Base-by-base conservation (phyloP, 495 filamentous ascomycete species). In the Poronia punctata region DNA sequence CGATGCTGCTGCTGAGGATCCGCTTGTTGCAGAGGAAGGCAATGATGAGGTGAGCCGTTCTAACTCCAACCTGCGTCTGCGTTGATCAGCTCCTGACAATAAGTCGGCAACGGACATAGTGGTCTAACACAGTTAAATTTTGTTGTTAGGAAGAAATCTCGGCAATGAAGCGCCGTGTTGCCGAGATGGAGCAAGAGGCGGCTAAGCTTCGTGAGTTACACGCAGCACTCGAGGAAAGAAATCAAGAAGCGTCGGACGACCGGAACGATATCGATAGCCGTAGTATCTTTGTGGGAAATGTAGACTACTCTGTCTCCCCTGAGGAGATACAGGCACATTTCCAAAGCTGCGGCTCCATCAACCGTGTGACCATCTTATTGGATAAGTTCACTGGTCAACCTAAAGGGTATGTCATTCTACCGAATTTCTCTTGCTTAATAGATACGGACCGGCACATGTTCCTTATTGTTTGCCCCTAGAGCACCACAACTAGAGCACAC, bases 291-390 rank as follows among this genome's bases (percentile, higher is more conserved):
- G 93, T 99, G 17, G 93, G 93, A 33, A 99, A 99, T 56, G 93
- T 99, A 40, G 93, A 99, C 61, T 99, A 99, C 63, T 88, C 87
- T 45, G 90, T 92, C 19, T 93, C 88, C 11, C 92, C 93, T 0
- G 93, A 99, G 66, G 93, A 99, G 66, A 95, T 99, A 43, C 93
- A 99, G 70, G 86, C 88, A 25, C 93, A 99, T 60, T 99, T 99
- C 67, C 88, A 95, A 68, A 94, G 80, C 72, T 94, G 87, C 54
- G 93, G 93, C 26, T 87, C 84, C 40, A 99, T 99, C 70, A 97
- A 99, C 57, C 83, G 93, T 26, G 93, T 99, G 33, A 99, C 93
- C 3, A 99, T 99, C 41, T 68, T 99, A 40, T 70, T 99, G 45
- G 93, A 99, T 67, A 97, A 97, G 67, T 96, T 95, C 56, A 90